Percentiles rank a stretch among this genome's conserved stretches.
These are phyloP conservation scores for Cunninghamia lanceolata DNA, from an alignment of 75 land plant species.

Conservation along the genomic window DNA sequence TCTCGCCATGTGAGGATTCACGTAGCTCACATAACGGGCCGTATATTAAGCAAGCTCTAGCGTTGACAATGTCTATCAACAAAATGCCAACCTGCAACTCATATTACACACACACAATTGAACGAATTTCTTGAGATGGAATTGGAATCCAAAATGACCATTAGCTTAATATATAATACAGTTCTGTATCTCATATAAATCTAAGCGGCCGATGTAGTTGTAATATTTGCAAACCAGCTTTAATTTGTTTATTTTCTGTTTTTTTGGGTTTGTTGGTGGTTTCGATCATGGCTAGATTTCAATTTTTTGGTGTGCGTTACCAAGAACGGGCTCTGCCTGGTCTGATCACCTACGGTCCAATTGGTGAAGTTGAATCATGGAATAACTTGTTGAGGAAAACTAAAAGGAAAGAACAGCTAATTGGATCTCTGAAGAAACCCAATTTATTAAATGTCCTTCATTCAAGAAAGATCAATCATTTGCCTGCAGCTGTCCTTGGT, in stretches of 20 bases:
- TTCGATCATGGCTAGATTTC: background rate
- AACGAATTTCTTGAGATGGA: too few relatives aligned
- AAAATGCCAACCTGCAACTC: background rate
- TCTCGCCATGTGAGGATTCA: background rate
- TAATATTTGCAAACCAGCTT: too few relatives aligned
- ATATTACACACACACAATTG: too few relatives aligned
- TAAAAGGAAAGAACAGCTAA: background rate
- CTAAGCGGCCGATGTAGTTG: background rate
- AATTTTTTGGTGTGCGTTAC: background rate
- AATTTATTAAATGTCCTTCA: background rate
- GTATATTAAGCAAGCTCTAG: background rate
- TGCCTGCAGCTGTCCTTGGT: background rate
- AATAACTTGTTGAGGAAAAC: background rate
- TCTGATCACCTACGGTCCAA: background rate
- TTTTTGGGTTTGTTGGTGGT: background rate
- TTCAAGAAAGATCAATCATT: background rate
- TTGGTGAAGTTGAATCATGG: background rate
- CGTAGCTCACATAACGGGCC: background rate
- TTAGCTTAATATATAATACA: too few relatives aligned
- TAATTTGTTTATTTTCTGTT: too few relatives aligned
- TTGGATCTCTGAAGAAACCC: background rate
- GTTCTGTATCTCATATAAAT: background rate
- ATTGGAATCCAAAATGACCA: background rate
- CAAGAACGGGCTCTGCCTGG: background rate
- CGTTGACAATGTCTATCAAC: background rate